Conservation (phyloP, 2,329 filamentous ascomycete species). For the Sporothrix dimorphospora region DNA sequence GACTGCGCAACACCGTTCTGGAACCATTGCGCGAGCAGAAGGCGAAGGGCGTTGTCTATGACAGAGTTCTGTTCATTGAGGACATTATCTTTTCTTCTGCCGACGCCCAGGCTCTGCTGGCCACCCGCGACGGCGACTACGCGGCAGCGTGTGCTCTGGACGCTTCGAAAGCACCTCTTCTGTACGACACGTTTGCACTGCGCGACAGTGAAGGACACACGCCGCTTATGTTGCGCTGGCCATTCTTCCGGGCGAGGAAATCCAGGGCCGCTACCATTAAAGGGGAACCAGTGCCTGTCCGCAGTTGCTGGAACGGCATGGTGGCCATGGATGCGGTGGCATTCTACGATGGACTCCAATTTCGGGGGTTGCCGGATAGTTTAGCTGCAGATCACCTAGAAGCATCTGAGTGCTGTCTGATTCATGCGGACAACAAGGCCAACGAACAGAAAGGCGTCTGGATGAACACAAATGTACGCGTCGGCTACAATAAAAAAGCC, state of each 20-base stretch:
- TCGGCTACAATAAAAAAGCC: not conserved
- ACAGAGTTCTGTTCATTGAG: not conserved
- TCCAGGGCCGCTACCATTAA: not conserved
- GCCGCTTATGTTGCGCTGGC: not conserved
- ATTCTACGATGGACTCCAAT: not conserved
- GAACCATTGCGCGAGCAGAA: not conserved
- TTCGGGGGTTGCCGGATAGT: not conserved
- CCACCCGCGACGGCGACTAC: not conserved
- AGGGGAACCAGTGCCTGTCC: not conserved
- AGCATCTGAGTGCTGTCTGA: constrained; percentile 4
- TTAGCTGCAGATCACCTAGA: not conserved
- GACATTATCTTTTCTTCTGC: not conserved
- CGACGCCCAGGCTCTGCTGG: not conserved
- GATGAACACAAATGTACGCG: constrained; percentile 3
- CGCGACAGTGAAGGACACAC: not conserved
- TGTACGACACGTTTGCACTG: constrained; percentile 12
- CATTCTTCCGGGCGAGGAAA: not conserved
- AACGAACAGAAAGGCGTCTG: not conserved
- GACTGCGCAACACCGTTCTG: not conserved
- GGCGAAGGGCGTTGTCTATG: not conserved
- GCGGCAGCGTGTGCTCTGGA: not conserved
- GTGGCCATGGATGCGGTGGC: constrained; percentile 7
- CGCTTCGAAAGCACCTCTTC: not conserved
- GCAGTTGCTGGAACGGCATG: constrained; percentile 18
- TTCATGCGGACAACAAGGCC: not conserved